Conservation (phyloP, 2,329 filamentous ascomycete species). For the Fusarium hostae region DNA sequence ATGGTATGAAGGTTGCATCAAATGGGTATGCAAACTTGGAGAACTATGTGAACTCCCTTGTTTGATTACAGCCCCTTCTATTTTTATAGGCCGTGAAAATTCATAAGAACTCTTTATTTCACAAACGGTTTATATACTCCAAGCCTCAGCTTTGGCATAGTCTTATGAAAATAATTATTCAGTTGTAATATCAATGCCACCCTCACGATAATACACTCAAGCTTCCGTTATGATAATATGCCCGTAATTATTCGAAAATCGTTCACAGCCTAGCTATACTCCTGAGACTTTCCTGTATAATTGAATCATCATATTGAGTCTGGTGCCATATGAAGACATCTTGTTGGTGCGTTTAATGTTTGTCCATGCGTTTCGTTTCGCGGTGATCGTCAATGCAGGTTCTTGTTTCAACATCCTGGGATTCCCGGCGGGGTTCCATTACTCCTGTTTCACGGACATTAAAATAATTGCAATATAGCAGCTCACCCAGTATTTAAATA, state of each 20-base stretch:
- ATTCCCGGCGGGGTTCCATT: conserved; percentile 12
- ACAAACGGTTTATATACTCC: background rate
- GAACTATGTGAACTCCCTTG: conserved; percentile 62
- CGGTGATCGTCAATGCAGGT: background rate
- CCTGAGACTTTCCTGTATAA: background rate
- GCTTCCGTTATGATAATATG: background rate
- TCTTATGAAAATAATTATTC: too few relatives aligned
- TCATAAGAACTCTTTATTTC: background rate
- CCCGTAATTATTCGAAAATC: too few relatives aligned
- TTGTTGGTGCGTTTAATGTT: conserved; percentile 21
- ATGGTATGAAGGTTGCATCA: conserved; percentile 54
- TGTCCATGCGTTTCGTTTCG: conserved; percentile 3
- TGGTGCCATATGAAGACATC: background rate
- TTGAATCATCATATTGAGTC: background rate
- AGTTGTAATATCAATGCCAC: too few relatives aligned
- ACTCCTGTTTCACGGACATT: background rate
- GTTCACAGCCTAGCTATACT: too few relatives aligned
- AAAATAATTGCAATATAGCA: background rate
- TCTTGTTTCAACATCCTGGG: conserved; percentile 13
- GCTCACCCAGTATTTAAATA: background rate
- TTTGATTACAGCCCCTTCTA: conserved; percentile 26
- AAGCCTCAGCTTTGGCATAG: too few relatives aligned
- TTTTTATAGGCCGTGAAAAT: background rate
- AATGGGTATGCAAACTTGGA: conserved; percentile 60
- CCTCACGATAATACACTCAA: background rate